phyloP scores from a whole-genome alignment of 176 grass and related monocot genomes.

The Dactylis glomerata region DNA sequence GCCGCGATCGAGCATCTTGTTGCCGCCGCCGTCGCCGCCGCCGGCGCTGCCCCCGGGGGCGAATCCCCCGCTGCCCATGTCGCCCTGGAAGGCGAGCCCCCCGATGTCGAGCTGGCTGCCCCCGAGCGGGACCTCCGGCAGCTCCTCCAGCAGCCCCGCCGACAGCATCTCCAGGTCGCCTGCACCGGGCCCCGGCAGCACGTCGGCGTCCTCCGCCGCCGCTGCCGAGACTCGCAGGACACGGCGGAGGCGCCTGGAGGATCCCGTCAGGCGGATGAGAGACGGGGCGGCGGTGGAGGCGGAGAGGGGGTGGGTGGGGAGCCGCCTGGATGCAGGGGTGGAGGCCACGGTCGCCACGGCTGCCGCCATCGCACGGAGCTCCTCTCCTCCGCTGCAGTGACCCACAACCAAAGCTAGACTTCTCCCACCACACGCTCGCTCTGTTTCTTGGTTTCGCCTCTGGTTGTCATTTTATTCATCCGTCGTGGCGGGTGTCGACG shows the following conservation, averaged over 20 bases:
- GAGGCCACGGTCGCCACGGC: conserved; percentile 26
- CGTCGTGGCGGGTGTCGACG: neutral
- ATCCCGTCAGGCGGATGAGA: conserved; percentile 8
- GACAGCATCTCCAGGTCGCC: neutral
- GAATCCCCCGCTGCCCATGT: conserved; percentile 34
- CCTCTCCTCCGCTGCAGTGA: neutral
- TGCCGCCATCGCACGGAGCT: conserved; percentile 7
- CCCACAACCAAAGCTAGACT: neutral
- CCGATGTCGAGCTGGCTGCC: conserved; percentile 40
- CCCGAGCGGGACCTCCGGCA: conserved; percentile 4
- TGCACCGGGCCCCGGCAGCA: conserved; percentile 19
- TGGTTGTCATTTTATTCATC: neutral
- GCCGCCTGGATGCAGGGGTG: conserved; percentile 22
- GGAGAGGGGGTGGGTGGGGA: neutral
- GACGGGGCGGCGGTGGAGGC: neutral
- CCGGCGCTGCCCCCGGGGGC: neutral
- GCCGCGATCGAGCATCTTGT: conserved; percentile 50
- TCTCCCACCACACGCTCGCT: neutral
- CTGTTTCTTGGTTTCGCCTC: neutral
- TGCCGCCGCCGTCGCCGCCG: neutral
- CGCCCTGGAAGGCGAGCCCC: conserved; percentile 46
- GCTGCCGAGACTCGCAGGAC: conserved; percentile 7
- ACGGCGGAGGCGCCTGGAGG: conserved; percentile 13
- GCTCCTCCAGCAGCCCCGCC: conserved; percentile 36
- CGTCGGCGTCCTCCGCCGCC: conserved; percentile 28